These are phyloP conservation scores for Brettanomyces sp. DNA, from an alignment of 805 yeast species.

Conservation along the genomic window DNA sequence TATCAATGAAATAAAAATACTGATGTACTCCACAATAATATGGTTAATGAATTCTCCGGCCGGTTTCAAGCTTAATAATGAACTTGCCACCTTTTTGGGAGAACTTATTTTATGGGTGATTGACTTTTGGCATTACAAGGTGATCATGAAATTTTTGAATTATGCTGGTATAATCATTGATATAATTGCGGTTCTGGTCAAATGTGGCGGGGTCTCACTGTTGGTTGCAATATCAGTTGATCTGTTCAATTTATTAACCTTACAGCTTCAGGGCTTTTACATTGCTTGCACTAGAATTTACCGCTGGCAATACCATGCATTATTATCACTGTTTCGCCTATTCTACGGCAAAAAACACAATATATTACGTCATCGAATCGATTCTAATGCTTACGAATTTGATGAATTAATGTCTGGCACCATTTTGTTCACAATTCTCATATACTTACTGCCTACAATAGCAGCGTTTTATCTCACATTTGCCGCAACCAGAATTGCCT, in stretches of 20 bases:
- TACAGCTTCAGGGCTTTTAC: constrained; percentile 73
- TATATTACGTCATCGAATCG: constrained; percentile 75
- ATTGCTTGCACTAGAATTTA: constrained; percentile 71
- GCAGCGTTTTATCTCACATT: constrained; percentile 75
- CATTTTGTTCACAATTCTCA: constrained; percentile 67
- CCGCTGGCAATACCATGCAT: constrained; percentile 58
- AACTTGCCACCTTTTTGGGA: constrained; percentile 76
- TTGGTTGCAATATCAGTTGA: constrained; percentile 62
- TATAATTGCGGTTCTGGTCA: constrained; percentile 10
- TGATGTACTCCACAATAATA: constrained; percentile 33
- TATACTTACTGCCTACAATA: constrained; percentile 80
- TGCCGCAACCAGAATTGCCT: constrained; percentile 45
- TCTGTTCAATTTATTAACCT: constrained; percentile 46
- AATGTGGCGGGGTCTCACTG: constrained; percentile 53
- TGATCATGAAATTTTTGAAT: constrained; percentile 8
- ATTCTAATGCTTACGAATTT: constrained; percentile 71
- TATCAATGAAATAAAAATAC: constrained; percentile 26
- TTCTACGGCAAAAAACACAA: constrained; percentile 88
- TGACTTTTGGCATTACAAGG: constrained; percentile 43
- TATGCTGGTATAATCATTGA: constrained; percentile 10
- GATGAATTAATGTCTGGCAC: constrained; percentile 89
- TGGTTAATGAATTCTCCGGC: constrained; percentile 90
- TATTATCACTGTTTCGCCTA: constrained; percentile 69
- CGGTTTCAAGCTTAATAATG: constrained; percentile 85
- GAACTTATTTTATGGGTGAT: constrained; percentile 82